Conservation (phyloP, 352 stramenopile species). For the Phytophthora meadii region DNA sequence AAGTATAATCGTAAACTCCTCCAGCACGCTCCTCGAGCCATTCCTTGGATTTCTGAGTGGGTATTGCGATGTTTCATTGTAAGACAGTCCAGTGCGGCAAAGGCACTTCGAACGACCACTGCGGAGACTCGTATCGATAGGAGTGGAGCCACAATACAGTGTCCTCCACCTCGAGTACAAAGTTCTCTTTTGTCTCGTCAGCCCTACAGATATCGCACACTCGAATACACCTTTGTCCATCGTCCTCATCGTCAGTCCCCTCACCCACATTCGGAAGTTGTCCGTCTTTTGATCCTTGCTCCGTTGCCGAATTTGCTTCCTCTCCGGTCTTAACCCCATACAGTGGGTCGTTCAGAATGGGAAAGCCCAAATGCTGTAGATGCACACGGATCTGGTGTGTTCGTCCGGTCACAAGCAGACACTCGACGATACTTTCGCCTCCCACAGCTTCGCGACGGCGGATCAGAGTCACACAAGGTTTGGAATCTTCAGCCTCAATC, state of each 20-base stretch:
- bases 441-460: slow-evolving; percentile 31
- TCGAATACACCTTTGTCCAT: slow-evolving; percentile 25
- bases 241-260: slow-evolving; percentile 6
- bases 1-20: no score
- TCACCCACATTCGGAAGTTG: neutral
- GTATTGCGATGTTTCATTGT: neutral
- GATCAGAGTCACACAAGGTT: slow-evolving; percentile 54
- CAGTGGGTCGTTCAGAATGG: slow-evolving; percentile 95
- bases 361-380: slow-evolving; percentile 84
- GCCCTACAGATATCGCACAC: slow-evolving; percentile 28
- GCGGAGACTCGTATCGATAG: slow-evolving; percentile 49
- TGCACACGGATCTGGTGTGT: slow-evolving; percentile 97
- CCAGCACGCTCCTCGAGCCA: no score
- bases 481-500: slow-evolving; percentile 31
- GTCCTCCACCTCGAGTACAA: slow-evolving; percentile 7
- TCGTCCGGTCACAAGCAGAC: slow-evolving; percentile 89
- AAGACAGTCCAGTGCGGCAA: slow-evolving; percentile 45
- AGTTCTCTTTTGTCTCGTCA: neutral
- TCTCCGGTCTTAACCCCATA: slow-evolving; percentile 66
- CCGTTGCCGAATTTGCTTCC: neutral
- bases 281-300: neutral
- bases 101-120: slow-evolving; percentile 51
- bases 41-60: no score
- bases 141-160: slow-evolving; percentile 60
- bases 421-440: slow-evolving; percentile 85